Conservation (phyloP, 768 basidiomycete genomes). For the Strobilomyces confusus region DNA sequence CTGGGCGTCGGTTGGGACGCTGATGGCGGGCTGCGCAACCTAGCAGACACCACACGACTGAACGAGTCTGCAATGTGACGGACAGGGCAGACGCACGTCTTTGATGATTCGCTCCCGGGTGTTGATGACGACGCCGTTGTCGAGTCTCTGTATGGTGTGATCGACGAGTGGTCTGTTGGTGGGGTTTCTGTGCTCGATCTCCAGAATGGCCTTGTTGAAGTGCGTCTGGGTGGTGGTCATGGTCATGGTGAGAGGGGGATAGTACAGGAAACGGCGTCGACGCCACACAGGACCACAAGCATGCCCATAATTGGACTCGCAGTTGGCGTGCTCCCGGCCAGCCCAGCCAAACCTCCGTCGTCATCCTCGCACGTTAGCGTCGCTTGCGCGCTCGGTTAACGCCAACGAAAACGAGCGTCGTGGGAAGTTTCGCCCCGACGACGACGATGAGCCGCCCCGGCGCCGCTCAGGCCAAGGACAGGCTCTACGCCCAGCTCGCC, state of each 20-base stretch:
- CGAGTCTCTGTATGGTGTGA: slow-evolving; percentile 23
- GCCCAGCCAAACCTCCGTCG: too few species aligned
- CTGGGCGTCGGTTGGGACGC: slow-evolving; percentile 66
- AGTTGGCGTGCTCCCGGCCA: too few species aligned
- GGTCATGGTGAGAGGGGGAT: slow-evolving; percentile 10
- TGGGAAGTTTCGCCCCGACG: background rate
- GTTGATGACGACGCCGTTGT: slow-evolving; percentile 23
- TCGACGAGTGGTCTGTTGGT: slow-evolving; percentile 15
- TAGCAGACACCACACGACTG: slow-evolving; percentile 20
- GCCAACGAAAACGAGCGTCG: background rate
- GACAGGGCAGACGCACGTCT: slow-evolving; percentile 16
- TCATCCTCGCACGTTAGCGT: background rate
- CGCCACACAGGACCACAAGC: slow-evolving; percentile 4
- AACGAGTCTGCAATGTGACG: background rate
- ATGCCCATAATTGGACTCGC: slow-evolving; percentile 18
- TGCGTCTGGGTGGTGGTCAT: slow-evolving; percentile 20
- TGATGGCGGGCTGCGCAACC: slow-evolving; percentile 66
- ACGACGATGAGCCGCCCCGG: slow-evolving; percentile 31
- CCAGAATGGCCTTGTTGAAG: slow-evolving; percentile 28
- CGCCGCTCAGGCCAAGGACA: slow-evolving; percentile 74
- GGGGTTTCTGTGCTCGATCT: slow-evolving; percentile 28
- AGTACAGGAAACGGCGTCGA: slow-evolving; percentile 6
- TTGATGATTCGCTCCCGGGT: slow-evolving; percentile 26
- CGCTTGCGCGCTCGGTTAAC: slow-evolving; percentile 3
- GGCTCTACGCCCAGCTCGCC: slow-evolving; percentile 76